A percentile compares a stretch with the other conserved stretches of the same genome.
Conservation (phyloP, 2,329 filamentous ascomycete species). For the Beauveria caledonica region DNA sequence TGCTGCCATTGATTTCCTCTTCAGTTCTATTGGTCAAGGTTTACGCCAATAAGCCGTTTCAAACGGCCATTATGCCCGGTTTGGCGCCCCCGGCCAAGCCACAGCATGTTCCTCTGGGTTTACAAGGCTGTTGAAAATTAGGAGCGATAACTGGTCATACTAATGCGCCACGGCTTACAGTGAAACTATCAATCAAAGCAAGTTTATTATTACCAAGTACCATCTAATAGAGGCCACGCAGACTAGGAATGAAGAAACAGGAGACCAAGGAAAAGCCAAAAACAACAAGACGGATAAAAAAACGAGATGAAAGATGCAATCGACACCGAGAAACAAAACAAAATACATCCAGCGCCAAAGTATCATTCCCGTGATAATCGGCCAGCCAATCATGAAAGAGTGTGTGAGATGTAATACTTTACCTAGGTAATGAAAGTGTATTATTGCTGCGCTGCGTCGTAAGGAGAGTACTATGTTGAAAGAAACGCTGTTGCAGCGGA, state of each 20-base stretch:
- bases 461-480: too few relatives aligned
- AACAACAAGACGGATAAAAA: background rate
- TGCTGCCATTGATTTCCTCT: background rate
- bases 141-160: too few relatives aligned
- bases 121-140: background rate
- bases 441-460: too few relatives aligned
- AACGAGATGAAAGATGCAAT: background rate
- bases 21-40: background rate
- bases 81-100: background rate
- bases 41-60: background rate
- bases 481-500: too few relatives aligned
- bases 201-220: too few relatives aligned
- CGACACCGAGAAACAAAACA: background rate
- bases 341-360: background rate
- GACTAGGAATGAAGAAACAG: too few relatives aligned
- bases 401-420: background rate
- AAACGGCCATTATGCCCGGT: background rate
- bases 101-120: background rate
- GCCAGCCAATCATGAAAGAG: background rate
- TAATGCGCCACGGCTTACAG: too few relatives aligned
- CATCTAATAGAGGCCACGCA: too few relatives aligned
- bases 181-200: too few relatives aligned
- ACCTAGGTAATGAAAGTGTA: background rate
- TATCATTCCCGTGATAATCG: background rate
- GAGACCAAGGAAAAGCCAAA: too few relatives aligned